These are phyloP conservation scores for Pontederia crassipes DNA, from an alignment of 176 grass and related monocot genomes.

Conservation along the genomic window DNA sequence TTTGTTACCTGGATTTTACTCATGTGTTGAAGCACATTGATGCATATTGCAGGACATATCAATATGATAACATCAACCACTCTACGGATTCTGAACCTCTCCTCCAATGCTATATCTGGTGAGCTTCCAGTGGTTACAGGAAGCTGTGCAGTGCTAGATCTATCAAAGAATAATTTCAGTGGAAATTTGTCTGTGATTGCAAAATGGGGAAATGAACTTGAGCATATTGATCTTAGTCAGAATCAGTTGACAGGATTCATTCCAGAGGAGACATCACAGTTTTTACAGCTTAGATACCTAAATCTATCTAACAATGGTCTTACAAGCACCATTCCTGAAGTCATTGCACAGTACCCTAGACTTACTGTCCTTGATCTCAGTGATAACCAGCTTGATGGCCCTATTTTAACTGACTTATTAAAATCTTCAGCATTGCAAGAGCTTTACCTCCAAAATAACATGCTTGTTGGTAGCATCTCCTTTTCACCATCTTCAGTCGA, in stretches of 20 bases:
- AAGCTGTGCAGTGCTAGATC: conserved; percentile 76
- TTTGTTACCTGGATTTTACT: not conserved
- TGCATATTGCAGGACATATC: conserved; percentile 62
- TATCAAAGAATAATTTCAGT: conserved; percentile 85
- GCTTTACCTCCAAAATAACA: conserved; percentile 67
- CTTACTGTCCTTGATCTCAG: conserved; percentile 80
- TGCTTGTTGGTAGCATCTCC: conserved; percentile 43
- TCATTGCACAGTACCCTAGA: conserved; percentile 70
- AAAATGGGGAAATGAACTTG: conserved; percentile 78
- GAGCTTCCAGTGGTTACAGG: conserved; percentile 78
- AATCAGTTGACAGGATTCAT: conserved; percentile 70
- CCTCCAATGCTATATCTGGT: conserved; percentile 82
- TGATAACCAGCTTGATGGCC: conserved; percentile 62
- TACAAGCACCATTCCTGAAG: conserved; percentile 42
- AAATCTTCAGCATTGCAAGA: conserved; percentile 69
- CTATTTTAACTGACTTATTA: conserved; percentile 48
- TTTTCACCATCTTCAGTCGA: conserved; percentile 45
- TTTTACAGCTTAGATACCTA: conserved; percentile 76
- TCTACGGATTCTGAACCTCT: conserved; percentile 77
- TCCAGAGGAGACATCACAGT: conserved; percentile 70
- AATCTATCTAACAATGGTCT: conserved; percentile 83
- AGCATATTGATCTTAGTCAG: conserved; percentile 81
- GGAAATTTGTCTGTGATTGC: conserved; percentile 78
- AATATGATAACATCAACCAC: conserved; percentile 98
- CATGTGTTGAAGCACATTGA: conserved; percentile 14